A percentile compares a stretch with the other conserved stretches of the same genome.
These are phyloP conservation scores for Streptanthus diversifolius DNA, from an alignment of 345 rosid species.

Conservation along the genomic window DNA sequence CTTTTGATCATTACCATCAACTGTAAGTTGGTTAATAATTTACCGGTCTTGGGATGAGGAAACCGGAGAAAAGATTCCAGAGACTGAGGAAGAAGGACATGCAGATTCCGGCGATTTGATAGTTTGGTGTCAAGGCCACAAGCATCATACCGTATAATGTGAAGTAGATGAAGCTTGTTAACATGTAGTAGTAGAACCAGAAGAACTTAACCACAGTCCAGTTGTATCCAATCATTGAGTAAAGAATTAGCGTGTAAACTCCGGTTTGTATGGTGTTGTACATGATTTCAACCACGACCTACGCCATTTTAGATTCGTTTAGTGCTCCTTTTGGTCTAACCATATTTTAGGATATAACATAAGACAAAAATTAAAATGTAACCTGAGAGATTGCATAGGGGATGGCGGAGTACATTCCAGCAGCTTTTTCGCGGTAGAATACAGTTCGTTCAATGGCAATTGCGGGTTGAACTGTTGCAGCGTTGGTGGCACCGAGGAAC, in stretches of 20 bases:
- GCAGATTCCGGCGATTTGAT: constrained; percentile 60
- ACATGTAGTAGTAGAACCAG: constrained; percentile 63
- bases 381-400: constrained; percentile 87
- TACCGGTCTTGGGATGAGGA: constrained; percentile 68
- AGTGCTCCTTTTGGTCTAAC: background rate
- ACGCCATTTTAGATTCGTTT: constrained; percentile 3
- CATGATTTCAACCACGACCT: constrained; percentile 67
- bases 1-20: background rate
- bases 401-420: constrained; percentile 82
- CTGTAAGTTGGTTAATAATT: background rate
- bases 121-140: constrained; percentile 69
- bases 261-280: constrained; percentile 54
- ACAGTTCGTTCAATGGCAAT: constrained; percentile 71
- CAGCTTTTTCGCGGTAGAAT: constrained; percentile 80
- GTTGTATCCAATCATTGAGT: constrained; percentile 71
- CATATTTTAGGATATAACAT: background rate
- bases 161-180: constrained; percentile 61
- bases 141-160: constrained; percentile 78
- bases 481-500: constrained; percentile 70
- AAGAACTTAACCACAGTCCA: constrained; percentile 51
- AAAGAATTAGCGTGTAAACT: constrained; percentile 53
- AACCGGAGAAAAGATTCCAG: constrained; percentile 90
- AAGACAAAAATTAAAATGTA: background rate
- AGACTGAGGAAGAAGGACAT: constrained; percentile 80
- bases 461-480: constrained; percentile 57